A percentile compares a stretch with the other conserved stretches of the same genome.
Conservation (phyloP, 176 grass and related monocot species). For the Carex littledalei region DNA sequence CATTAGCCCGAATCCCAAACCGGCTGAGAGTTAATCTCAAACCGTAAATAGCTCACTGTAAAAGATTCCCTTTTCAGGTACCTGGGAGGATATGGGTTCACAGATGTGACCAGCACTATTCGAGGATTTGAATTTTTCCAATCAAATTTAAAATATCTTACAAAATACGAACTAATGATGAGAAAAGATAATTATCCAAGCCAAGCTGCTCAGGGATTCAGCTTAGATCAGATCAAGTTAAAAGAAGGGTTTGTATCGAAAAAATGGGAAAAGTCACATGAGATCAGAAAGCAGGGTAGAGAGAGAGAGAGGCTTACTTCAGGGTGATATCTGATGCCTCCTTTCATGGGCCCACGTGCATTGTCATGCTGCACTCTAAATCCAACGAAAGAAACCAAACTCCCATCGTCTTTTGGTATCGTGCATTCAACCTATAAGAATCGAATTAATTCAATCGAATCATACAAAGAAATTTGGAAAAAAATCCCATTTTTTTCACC, state of each 20-base stretch:
- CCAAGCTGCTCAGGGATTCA: not conserved
- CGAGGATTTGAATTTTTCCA: not conserved
- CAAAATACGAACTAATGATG: not conserved
- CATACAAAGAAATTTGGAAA: not conserved
- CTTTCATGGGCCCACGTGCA: slow-evolving; percentile 95
- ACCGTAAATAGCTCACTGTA: no score
- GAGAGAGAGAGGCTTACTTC: slow-evolving; percentile 42
- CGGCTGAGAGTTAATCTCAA: no score
- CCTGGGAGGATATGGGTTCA: no score
- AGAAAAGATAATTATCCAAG: not conserved
- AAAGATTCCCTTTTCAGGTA: no score
- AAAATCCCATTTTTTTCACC: not conserved
- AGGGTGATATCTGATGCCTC: slow-evolving; percentile 86
- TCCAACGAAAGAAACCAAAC: slow-evolving; percentile 65
- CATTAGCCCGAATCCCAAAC: no score
- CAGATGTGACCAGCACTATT: not conserved
- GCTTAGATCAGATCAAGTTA: not conserved
- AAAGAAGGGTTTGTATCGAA: not conserved
- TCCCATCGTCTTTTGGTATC: slow-evolving; percentile 92
- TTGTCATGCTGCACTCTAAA: slow-evolving; percentile 99
- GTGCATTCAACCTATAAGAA: slow-evolving; percentile 85
- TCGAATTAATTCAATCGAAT: not conserved
- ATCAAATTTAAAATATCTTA: not conserved
- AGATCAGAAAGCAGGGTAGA: not conserved
- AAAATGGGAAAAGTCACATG: not conserved